These are phyloP conservation scores for Amphibolis antarctica DNA, from an alignment of 106 monocot genomes.

Conservation along the genomic window DNA sequence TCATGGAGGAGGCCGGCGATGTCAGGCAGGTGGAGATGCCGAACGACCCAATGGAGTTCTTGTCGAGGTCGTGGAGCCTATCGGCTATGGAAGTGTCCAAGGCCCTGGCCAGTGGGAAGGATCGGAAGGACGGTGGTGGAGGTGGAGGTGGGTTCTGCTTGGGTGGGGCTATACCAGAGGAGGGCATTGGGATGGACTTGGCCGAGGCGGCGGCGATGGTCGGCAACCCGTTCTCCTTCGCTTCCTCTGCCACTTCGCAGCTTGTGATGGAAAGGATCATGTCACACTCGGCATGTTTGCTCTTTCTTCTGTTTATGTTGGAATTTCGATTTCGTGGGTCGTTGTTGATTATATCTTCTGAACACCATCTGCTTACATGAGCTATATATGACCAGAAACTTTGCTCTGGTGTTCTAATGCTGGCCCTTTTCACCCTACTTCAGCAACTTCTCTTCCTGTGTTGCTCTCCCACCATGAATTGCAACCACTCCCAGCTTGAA, in stretches of 20 bases:
- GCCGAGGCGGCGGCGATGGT: slow-evolving; percentile 17
- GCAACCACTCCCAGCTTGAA: too few relatives aligned
- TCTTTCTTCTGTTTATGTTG: not conserved
- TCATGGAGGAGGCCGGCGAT: too few relatives aligned
- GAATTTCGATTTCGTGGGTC: not conserved
- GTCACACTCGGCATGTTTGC: slow-evolving; percentile 69
- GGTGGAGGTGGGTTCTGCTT: not conserved
- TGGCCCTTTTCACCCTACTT: too few relatives aligned
- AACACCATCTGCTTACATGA: not conserved
- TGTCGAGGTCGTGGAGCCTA: slow-evolving; percentile 81
- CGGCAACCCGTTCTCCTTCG: slow-evolving; percentile 67
- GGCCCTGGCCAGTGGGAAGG: slow-evolving; percentile 32
- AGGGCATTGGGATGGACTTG: slow-evolving; percentile 21
- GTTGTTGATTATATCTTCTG: not conserved
- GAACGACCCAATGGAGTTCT: slow-evolving; percentile 77
- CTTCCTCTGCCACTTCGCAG: slow-evolving; percentile 72
- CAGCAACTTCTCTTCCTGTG: too few relatives aligned
- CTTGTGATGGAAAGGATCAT: slow-evolving; percentile 83
- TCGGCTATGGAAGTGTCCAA: slow-evolving; percentile 71
- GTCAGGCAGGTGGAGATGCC: too few relatives aligned
- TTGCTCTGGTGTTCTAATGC: too few relatives aligned
- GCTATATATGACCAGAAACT: too few relatives aligned
- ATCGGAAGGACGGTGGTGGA: slow-evolving; percentile 17
- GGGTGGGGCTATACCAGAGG: slow-evolving; percentile 19
- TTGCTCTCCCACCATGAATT: too few relatives aligned